These are phyloP conservation scores for Zygosaccharomyces pseudorouxii DNA, from an alignment of 805 yeast species.

Conservation along the genomic window DNA sequence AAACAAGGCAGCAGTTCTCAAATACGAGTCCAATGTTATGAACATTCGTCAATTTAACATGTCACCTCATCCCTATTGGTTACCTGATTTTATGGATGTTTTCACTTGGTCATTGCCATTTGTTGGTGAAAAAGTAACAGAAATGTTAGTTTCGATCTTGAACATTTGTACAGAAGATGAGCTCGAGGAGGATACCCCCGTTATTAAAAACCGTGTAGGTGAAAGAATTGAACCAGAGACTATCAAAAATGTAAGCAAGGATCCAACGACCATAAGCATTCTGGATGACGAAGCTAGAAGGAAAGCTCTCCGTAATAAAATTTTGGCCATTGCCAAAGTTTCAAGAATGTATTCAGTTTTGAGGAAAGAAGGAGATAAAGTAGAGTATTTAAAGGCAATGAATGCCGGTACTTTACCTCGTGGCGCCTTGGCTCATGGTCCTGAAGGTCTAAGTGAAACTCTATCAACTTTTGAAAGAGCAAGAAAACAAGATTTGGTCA, in stretches of 20 bases:
- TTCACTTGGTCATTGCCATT: constrained; percentile 97
- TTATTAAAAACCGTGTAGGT: constrained; percentile 41
- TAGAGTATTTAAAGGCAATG: constrained; percentile 67
- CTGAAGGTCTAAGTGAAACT: constrained; percentile 68
- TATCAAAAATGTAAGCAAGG: constrained; percentile 4
- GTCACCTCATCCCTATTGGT: constrained; percentile 94
- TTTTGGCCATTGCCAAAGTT: constrained; percentile 93
- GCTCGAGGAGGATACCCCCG: constrained; percentile 65
- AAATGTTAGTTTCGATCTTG: constrained; percentile 82
- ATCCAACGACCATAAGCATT: constrained; percentile 19
- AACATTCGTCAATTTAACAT: constrained; percentile 91
- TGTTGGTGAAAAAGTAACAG: constrained; percentile 94
- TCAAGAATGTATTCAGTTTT: constrained; percentile 86
- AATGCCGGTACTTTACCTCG: constrained; percentile 79
- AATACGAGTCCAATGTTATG: constrained; percentile 88
- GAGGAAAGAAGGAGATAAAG: constrained; percentile 83
- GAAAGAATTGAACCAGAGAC: constrained; percentile 15
- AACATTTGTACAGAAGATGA: constrained; percentile 96
- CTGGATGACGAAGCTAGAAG: constrained; percentile 34
- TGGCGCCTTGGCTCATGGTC: constrained; percentile 79
- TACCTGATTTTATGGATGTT: constrained; percentile 95
- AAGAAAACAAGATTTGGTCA: constrained; percentile 66
- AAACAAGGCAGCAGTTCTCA: constrained; percentile 91
- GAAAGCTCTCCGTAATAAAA: constrained; percentile 73
- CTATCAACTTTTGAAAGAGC: constrained; percentile 80